Base-by-base conservation (phyloP, 1,284 basidiomycete genomes). In the Meira miltonrushii region DNA sequence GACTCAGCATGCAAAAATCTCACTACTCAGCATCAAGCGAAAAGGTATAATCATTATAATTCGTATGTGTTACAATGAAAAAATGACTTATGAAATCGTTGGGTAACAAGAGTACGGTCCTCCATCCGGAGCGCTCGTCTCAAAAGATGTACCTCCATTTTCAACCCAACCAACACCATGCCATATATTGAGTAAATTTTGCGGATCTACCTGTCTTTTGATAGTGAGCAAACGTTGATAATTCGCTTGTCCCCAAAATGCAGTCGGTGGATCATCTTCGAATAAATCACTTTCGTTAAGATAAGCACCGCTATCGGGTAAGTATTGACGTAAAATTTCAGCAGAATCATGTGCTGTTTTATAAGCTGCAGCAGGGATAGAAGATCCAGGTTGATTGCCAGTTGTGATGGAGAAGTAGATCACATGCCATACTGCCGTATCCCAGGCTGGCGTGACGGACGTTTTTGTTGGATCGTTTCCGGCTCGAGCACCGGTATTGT, bases 151-250 rank as follows among this genome's bases (percentile, higher is more conserved):
- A 5, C 40, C 40, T 3, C 40, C 40, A 43, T 15, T 19, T 43
- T 43, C 40, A 3, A 43, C 40, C 40, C 40, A 43, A 43, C 40
- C 40, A 43, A 43, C 40, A 15, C 40, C 40, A 15, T 15, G 19
- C 40, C 40, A 43, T 5, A 43, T 11, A 8, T 33, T 52, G 44
- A 61, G 57, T 38, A 47, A 25, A 52, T 53, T 59, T 13, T 61
- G 23, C 23, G 59, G 59, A 47, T 61, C 59, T 23, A 43, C 52
- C 38, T 59, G 51, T n/a, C 25, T 21, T 51, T 61, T 61, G 54
- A 61, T 57, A 2, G n/a, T 17, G n/a, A 58, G 40, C n/a, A 58
- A 37, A 21, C 33, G 21, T 17, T 15, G 15, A 39, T 61, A 61
- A 43, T 61, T 61, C 25, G 5, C 19, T 25, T 44, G 43, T 13